Conservation (phyloP, 495 filamentous ascomycete species). For the Apiosordaria backusii region DNA sequence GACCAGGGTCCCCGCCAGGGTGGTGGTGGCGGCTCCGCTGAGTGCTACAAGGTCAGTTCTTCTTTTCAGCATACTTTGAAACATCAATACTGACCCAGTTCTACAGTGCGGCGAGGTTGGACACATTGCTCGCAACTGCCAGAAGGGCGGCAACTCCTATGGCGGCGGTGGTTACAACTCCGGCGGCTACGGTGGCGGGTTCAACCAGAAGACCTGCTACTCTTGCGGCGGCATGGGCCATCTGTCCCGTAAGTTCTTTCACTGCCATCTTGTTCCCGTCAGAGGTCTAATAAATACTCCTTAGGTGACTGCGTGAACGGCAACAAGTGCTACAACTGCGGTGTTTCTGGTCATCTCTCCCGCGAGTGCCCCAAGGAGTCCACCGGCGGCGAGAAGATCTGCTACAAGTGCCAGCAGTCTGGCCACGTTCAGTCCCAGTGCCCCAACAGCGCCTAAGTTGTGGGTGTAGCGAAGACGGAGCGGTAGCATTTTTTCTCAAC, state of each 20-base stretch:
- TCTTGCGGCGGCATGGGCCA: constrained; percentile 95
- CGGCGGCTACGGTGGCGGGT: constrained; percentile 47
- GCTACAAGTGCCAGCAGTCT: constrained; percentile 99
- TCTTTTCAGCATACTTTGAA: neutral
- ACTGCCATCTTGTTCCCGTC: neutral
- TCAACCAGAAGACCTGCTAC: constrained; percentile 64
- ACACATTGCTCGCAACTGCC: constrained; percentile 96
- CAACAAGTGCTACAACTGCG: constrained; percentile 99
- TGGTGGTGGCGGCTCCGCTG: constrained; percentile 40
- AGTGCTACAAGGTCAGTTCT: constrained; percentile 84
- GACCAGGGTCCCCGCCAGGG: constrained; percentile 20
- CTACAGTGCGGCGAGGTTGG: constrained; percentile 81
- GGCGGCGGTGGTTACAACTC: constrained; percentile 46
- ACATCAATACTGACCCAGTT: neutral
- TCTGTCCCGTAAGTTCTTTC: constrained; percentile 66
- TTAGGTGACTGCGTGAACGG: constrained; percentile 89
- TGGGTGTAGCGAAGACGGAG: constrained; percentile 13
- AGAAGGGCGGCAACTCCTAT: constrained; percentile 51
- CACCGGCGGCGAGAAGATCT: constrained; percentile 78
- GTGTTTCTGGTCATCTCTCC: constrained; percentile 88
- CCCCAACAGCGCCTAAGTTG: constrained; percentile 54
- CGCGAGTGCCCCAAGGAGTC: constrained; percentile 93
- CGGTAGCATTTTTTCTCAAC: constrained; percentile 15
- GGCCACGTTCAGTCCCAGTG: constrained; percentile 94
- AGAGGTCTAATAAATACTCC: constrained; percentile 13